Base-by-base conservation (phyloP, 1,284 basidiomycete genomes). In the Moniliella sp. region DNA sequence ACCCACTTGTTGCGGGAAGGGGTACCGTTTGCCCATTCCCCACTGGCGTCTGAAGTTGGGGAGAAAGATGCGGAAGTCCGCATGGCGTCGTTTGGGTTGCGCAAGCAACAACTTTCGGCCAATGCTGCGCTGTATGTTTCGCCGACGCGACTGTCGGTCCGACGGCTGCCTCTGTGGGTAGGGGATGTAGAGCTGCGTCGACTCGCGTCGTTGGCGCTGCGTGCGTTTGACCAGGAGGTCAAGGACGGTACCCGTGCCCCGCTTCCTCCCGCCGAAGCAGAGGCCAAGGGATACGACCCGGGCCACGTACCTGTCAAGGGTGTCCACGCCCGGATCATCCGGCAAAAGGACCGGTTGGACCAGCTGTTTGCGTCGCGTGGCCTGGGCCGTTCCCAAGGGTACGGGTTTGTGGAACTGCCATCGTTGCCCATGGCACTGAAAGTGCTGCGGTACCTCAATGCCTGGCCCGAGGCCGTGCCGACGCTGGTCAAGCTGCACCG, bases 71-170 rank as follows among this genome's bases (percentile, higher is more conserved):
- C 35, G 23, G 56, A 59, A 31, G 42, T 37, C 7, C 32, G 56
- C 3, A 31, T 57, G 34, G 42, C 44, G 18, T 40, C 41, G 8
- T 59, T 59, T 37, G 40, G 40, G 13, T 37, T 50, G 7, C 21
- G 21, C 8, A 37, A 54, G 8, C 50, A 50, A 19, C 56, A 59
- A 37, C 42, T 59, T 75, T 35, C 65, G 69, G 7, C 69, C 84
- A 97, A 97, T 61, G 86, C 91, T 0, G 77, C 80, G 1, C 67
- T 99, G 3, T 97, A 78, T 64, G 77, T 97, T 46, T 88, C 82
- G 21, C 78, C 77, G 58, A 94, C 83, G 0, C 79, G 91, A 41
- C 71, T 97, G 18, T 82, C 80, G 34, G 71, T 99, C 32, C 78
- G 88, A 3, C 82, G 93, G 55, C 69, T 99, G 13, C 88, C 88